Evolutionary conservation across 2,329 filamentous ascomycete species (phyloP), one percentile per base, ranked within the genome.

Genomic region (Gnomoniopsis smithogilvyi): DNA sequence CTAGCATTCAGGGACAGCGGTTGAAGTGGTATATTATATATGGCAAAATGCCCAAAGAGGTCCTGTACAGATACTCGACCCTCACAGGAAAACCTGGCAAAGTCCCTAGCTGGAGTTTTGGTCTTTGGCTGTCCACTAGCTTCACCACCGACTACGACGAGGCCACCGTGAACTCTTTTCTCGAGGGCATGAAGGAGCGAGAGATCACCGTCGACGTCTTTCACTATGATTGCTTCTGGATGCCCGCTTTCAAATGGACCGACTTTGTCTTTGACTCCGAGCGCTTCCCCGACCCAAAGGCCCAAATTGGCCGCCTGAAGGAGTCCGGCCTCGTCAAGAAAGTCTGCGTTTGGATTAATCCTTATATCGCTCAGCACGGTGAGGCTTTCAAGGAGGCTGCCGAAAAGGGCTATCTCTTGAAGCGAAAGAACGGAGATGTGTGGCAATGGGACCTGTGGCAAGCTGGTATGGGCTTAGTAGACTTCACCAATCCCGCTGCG

Each of bases 401-500:
- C 45, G 80, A 84, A 58, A 86, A 84, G 56, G 87, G 87, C 0
- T 91, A 89, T 66, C 78, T 91, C 19, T 78, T 91, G 60, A 88
- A 87, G 75, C 82, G 87, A 30, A 84, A 80, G 63, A 84, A 90
- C 66, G 87, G 86, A 14, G 85, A 88, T 62, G 74, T 91, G 22
- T 91, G 85, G 84, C 88, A 91, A 71, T 90, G 87, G 86, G 88
- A 91, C 66, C 73, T 89, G 46, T 91, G 89, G 89, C 88, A 91
- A 69, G 87, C 87, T 1, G 89, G 89, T 38, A 91, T 91, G 88
- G 88, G 82, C 3, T 75, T 91, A 1, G 78, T 91, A 15, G 88
- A 91, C 67, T 88, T 91, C 67, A 91, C 89, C 7, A 91, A 91
- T 71, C 88, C 87, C 0, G 82, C 78, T 0, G 88, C 89, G 1